A percentile compares a stretch with the other conserved stretches of the same genome.
Conservation (phyloP, 2,329 filamentous ascomycete genomes). For the Neodidymelliopsis sp. region DNA sequence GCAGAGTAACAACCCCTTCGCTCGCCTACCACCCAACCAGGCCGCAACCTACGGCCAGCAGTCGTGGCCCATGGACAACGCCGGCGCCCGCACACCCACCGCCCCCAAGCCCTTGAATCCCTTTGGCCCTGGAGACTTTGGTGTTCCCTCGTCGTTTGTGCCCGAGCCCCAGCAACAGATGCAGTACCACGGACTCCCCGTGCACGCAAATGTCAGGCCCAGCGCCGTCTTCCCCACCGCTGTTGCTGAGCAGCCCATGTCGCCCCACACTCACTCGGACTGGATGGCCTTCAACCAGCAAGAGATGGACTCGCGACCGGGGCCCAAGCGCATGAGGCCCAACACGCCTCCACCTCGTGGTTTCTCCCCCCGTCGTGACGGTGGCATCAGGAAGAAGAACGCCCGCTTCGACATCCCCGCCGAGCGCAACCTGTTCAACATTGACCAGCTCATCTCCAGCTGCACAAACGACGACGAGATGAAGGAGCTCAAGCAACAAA, state of each 20-base stretch:
- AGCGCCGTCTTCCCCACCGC: constrained; percentile 59
- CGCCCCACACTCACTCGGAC: constrained; percentile 68
- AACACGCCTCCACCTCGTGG: constrained; percentile 73
- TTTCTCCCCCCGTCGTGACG: constrained; percentile 78
- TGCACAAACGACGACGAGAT: constrained; percentile 91
- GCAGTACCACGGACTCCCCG: constrained; percentile 48
- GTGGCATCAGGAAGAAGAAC: constrained; percentile 98
- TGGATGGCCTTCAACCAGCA: constrained; percentile 61
- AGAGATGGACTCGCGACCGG: constrained; percentile 57
- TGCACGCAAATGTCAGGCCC: constrained; percentile 53
- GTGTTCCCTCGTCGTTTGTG: constrained; percentile 54
- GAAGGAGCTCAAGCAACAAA: constrained; percentile 98
- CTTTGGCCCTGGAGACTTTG: constrained; percentile 60
- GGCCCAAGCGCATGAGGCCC: constrained; percentile 66
- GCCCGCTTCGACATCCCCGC: constrained; percentile 96
- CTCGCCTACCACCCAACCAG: constrained; percentile 64
- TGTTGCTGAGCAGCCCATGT: constrained; percentile 59
- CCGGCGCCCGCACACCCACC: constrained; percentile 77
- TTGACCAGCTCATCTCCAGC: constrained; percentile 88
- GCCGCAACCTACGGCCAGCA: constrained; percentile 57
- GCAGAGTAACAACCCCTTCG: constrained; percentile 66
- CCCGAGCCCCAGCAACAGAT: constrained; percentile 52
- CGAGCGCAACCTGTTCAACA: constrained; percentile 91
- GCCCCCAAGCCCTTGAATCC: constrained; percentile 76
- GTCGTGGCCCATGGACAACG: constrained; percentile 69